Evolutionary conservation across 805 yeast species (phyloP).

Genomic region (Komagataella mondaviorum): DNA sequence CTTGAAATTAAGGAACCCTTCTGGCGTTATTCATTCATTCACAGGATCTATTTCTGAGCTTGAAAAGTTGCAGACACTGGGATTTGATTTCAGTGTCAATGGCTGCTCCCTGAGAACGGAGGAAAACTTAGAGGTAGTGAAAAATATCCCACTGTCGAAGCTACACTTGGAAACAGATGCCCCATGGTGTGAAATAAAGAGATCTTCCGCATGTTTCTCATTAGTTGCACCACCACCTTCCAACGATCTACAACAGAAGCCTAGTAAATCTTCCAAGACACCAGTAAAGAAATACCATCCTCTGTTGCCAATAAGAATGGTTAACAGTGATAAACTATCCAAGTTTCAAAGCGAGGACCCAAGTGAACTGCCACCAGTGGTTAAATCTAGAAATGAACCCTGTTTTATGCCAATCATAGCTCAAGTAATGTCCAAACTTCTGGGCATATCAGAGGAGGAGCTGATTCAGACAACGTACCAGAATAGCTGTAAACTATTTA

Average conservation of each 20-base stretch:
- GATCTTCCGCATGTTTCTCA: slow-evolving; percentile 54
- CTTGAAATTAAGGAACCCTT: slow-evolving; percentile 17
- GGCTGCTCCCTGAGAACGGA: slow-evolving; percentile 84
- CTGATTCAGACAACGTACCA: slow-evolving; percentile 36
- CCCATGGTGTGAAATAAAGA: slow-evolving; percentile 95
- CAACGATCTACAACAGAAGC: slow-evolving; percentile 34
- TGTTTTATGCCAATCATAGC: slow-evolving; percentile 76
- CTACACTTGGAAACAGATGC: slow-evolving; percentile 89
- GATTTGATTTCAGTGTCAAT: slow-evolving; percentile 69
- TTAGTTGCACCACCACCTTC: slow-evolving; percentile 26
- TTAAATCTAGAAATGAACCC: slow-evolving; percentile 88
- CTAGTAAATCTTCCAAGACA: slow-evolving; percentile 7
- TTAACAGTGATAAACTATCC: slow-evolving; percentile 41
- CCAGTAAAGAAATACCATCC: slow-evolving; percentile 25
- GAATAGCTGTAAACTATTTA: slow-evolving; percentile 36
- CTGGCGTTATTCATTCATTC: slow-evolving; percentile 91
- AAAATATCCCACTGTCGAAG: slow-evolving; percentile 52
- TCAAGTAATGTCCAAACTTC: slow-evolving; percentile 42
- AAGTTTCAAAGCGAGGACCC: slow-evolving; percentile 15
- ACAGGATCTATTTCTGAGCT: slow-evolving; percentile 71
- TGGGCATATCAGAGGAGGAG: slow-evolving; percentile 23
- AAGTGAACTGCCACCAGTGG: slow-evolving; percentile 28
- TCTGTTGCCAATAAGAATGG: slow-evolving; percentile 44
- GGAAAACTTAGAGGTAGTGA: slow-evolving; percentile 57
- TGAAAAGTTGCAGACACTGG: slow-evolving; percentile 36